These are phyloP conservation scores for Calonectria honghensis DNA, from an alignment of 2,329 filamentous ascomycete genomes.

Conservation along the genomic window DNA sequence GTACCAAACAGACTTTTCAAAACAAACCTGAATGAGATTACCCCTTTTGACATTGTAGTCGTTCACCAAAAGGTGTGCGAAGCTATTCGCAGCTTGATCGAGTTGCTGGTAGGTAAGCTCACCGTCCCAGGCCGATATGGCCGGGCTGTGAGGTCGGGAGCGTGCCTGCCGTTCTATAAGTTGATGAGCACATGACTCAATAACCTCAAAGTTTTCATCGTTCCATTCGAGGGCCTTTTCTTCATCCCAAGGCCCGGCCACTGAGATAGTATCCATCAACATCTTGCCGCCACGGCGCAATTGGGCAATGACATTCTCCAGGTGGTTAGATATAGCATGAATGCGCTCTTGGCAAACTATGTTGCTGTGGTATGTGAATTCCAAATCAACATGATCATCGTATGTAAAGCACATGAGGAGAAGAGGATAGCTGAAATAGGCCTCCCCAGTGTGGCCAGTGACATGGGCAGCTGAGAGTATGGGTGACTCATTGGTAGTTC, in stretches of 20 bases:
- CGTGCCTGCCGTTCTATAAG: conserved; percentile 7
- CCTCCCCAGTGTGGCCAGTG: conserved; percentile 1
- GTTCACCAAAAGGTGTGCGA: conserved; percentile 1
- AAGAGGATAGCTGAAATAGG: conserved; percentile 19
- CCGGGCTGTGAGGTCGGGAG: background rate
- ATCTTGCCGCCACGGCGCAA: background rate
- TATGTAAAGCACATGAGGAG: conserved; percentile 18
- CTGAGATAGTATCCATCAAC: background rate
- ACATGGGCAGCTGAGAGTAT: background rate
- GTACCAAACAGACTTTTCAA: conserved; percentile 26
- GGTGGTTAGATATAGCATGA: conserved; percentile 6
- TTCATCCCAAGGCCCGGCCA: conserved; percentile 8
- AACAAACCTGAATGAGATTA: conserved; percentile 17
- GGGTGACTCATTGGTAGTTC: background rate
- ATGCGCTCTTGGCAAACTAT: background rate
- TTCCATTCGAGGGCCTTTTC: conserved; percentile 4
- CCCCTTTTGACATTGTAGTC: conserved; percentile 19
- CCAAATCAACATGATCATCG: conserved; percentile 21
- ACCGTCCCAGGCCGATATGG: conserved; percentile 10
- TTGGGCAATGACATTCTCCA: background rate
- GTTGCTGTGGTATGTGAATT: conserved; percentile 18
- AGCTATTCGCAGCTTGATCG: conserved; percentile 16
- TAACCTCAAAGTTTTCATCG: background rate
- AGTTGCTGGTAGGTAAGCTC: conserved; percentile 16
- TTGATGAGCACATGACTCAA: conserved; percentile 1